phyloP scores from a whole-genome alignment of 345 rosid genomes.

The Eutrema japonicum region DNA sequence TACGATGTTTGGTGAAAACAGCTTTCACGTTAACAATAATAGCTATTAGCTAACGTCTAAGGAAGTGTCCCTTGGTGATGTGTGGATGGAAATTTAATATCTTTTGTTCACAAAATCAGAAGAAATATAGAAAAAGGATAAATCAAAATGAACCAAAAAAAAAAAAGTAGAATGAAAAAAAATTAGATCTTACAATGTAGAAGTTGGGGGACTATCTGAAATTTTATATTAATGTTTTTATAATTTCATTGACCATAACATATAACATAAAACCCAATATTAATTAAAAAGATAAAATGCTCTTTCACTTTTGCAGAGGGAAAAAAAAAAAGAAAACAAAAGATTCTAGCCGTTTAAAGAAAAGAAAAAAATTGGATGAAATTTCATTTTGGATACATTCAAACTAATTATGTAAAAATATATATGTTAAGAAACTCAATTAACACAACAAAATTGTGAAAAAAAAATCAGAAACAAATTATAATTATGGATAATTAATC shows the following conservation, averaged over 20 bases:
- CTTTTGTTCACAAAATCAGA: constrained; percentile 5
- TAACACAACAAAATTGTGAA: not conserved
- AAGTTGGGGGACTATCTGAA: constrained; percentile 1
- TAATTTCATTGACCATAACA: not conserved
- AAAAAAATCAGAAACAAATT: not conserved
- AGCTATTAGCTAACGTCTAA: constrained; percentile 3
- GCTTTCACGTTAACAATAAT: constrained; percentile 27
- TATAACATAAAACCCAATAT: not conserved
- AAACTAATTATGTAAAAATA: constrained; percentile 10
- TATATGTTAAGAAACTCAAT: constrained; percentile 23
- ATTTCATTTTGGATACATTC: not conserved
- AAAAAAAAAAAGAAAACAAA: constrained; percentile 4
- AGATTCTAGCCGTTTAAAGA: constrained; percentile 1
- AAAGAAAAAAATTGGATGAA: not conserved
- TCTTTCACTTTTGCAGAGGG: constrained; percentile 23
- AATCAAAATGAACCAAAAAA: not conserved
- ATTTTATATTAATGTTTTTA: not conserved
- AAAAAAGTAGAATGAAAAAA: not conserved
- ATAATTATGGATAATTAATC: constrained; percentile 22
- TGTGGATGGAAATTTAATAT: constrained; percentile 22
- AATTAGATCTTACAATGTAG: not conserved
- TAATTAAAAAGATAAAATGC: not conserved
- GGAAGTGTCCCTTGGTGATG: constrained; percentile 20
- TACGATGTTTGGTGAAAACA: constrained; percentile 31
- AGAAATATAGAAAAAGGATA: not conserved